Evolutionary conservation across 2,329 filamentous ascomycete genomes (phyloP), one percentile per base, ranked within the genome.

Genomic region (Aspergillus cejpii): DNA sequence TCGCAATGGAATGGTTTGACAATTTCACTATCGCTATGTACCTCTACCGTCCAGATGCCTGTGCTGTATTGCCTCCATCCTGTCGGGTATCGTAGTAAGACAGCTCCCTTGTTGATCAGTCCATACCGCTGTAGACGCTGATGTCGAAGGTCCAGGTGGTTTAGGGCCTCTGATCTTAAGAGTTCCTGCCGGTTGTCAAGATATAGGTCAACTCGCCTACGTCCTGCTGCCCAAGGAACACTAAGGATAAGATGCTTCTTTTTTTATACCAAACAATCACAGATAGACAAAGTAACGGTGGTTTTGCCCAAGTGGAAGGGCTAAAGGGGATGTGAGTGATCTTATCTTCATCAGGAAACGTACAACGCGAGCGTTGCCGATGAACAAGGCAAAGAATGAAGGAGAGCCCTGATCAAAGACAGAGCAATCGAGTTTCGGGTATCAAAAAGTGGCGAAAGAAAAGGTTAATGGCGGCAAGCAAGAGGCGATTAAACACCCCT

Each of bases 181-280:
- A 19, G 14, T 15, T 10, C 17, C 17, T 17, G 17, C 10, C 17
- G 31, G 17, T 26, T 46, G 44, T 47, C 46, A 36, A 50, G 33
- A 39, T 28, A 28, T 47, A 49, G 42, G 48, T 46, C 39, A 43
- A 47, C 34, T 41, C 38, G 45, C 47, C 45, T 55, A 55, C 52
- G 52, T 42, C 45, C 47, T 41, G 27, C 41, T 46, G 38, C 38
- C 29, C 19, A 26, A 28, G 34, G 41, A 37, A 37, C 23, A 24
- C 33, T 14, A 24, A 17, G 39, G 41, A 40, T 43, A 41, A 36
- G 45, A 41, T 24, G 26, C 31, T 42, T 43, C 21, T 48, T 52
- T 41, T 45, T 39, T 45, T 54, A 52, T 50, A 46, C 54, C 51
- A 51, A 53, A 39, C 41, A 48, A 43, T 48, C 44, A 49, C 48